Evolutionary conservation across 2,329 filamentous ascomycete species (phyloP).

Genomic region (Nothophaeocryptopus gaeumannii): DNA sequence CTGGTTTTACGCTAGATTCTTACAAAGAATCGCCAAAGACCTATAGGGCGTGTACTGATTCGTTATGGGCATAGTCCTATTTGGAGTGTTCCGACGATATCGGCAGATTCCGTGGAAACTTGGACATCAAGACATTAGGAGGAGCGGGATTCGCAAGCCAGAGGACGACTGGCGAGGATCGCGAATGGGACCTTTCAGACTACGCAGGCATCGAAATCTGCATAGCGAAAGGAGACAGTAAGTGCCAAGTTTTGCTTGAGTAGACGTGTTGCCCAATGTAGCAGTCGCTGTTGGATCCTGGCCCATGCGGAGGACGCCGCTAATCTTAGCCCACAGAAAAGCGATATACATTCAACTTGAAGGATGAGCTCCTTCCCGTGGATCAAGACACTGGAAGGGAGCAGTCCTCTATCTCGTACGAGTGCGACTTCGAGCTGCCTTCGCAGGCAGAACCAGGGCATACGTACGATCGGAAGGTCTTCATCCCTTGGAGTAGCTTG

Average conservation of each 20-base stretch:
- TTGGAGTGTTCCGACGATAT: slow-evolving; percentile 40
- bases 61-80: slow-evolving; percentile 37
- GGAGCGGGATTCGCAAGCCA: slow-evolving; percentile 82
- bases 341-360: slow-evolving; percentile 70
- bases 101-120: slow-evolving; percentile 61
- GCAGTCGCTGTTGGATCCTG: too few species aligned
- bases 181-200: slow-evolving; percentile 61
- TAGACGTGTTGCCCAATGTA: too few species aligned
- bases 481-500: slow-evolving; percentile 63
- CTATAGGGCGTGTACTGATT: too few species aligned
- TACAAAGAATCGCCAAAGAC: neutral
- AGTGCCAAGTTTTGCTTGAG: neutral
- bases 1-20: neutral
- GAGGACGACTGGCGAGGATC: slow-evolving; percentile 58
- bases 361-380: slow-evolving; percentile 61
- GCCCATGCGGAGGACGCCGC: too few species aligned
- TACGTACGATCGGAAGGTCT: slow-evolving; percentile 41
- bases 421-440: slow-evolving; percentile 61
- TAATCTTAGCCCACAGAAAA: slow-evolving; percentile 43
- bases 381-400: slow-evolving; percentile 64
- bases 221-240: slow-evolving; percentile 21
- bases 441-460: slow-evolving; percentile 29
- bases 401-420: slow-evolving; percentile 69
- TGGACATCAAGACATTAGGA: slow-evolving; percentile 72
- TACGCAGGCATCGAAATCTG: slow-evolving; percentile 45